These are phyloP conservation scores for Boletus tomentosulus DNA, from an alignment of 768 basidiomycete species.

Conservation along the genomic window DNA sequence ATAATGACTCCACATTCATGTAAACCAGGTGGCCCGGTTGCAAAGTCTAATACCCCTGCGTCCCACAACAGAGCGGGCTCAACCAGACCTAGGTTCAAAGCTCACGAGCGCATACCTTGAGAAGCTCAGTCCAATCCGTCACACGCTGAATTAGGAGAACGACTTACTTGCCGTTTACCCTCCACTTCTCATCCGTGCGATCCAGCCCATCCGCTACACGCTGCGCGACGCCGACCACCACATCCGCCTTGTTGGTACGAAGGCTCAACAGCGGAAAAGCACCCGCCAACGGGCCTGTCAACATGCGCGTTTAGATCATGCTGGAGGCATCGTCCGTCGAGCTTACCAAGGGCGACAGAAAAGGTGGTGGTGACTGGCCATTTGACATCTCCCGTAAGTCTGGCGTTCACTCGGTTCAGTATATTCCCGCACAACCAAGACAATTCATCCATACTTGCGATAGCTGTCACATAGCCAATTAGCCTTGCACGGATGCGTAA, in stretches of 20 bases:
- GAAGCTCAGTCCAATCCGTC: not conserved
- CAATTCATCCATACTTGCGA: slow-evolving; percentile 31
- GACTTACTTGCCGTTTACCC: slow-evolving; percentile 70
- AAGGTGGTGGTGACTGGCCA: slow-evolving; percentile 87
- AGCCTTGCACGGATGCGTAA: not conserved
- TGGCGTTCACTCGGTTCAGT: slow-evolving; percentile 30
- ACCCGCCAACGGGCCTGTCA: slow-evolving; percentile 68
- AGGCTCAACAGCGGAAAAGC: slow-evolving; percentile 80
- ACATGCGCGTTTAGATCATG: slow-evolving; percentile 3
- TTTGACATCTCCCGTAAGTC: slow-evolving; percentile 80
- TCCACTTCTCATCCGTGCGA: slow-evolving; percentile 63
- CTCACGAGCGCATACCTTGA: slow-evolving; percentile 32
- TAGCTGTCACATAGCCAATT: not conserved
- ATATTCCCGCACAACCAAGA: not conserved
- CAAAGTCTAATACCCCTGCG: not conserved
- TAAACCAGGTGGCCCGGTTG: too few relatives aligned
- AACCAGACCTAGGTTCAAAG: slow-evolving; percentile 20
- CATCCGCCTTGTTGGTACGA: slow-evolving; percentile 94
- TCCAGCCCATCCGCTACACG: slow-evolving; percentile 69
- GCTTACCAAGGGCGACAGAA: slow-evolving; percentile 61
- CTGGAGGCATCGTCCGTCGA: not conserved
- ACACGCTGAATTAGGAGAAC: not conserved
- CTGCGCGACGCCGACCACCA: slow-evolving; percentile 72
- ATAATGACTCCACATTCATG: too few relatives aligned
- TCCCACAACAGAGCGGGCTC: not conserved